phyloP scores from a whole-genome alignment of 768 basidiomycete genomes.

The Podaxis sp. region DNA sequence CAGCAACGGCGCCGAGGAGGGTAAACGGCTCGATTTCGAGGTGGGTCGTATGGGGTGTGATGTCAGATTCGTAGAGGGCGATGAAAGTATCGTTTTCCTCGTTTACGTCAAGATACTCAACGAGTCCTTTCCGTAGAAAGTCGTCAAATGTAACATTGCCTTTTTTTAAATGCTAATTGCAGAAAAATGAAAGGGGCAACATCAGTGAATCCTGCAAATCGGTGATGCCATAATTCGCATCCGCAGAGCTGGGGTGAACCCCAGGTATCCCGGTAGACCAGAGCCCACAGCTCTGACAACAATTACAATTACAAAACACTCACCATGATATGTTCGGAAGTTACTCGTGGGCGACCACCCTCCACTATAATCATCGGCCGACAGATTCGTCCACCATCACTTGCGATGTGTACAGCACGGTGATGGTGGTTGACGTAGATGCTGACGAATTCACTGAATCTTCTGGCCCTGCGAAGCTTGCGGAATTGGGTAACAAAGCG shows the following conservation, averaged over 20 bases:
- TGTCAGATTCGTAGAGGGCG: slow-evolving; percentile 88
- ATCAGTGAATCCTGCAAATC: neutral
- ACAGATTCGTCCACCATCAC: slow-evolving; percentile 97
- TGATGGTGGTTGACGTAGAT: slow-evolving; percentile 97
- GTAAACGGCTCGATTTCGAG: slow-evolving; percentile 99
- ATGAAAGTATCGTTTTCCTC: slow-evolving; percentile 98
- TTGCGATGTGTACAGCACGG: slow-evolving; percentile 89
- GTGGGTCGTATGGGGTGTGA: slow-evolving; percentile 82
- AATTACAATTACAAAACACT: slow-evolving; percentile 15
- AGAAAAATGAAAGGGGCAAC: neutral
- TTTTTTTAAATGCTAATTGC: slow-evolving; percentile 68
- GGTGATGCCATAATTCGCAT: neutral
- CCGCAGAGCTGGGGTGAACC: slow-evolving; percentile 6
- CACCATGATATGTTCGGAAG: slow-evolving; percentile 75
- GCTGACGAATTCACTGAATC: slow-evolving; percentile 94
- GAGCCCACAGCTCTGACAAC: slow-evolving; percentile 1
- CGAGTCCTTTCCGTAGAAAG: slow-evolving; percentile 86
- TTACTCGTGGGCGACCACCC: slow-evolving; percentile 69
- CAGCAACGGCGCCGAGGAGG: slow-evolving; percentile 93
- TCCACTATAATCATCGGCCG: slow-evolving; percentile 97
- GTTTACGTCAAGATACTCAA: slow-evolving; percentile 98
- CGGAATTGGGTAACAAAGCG: slow-evolving; percentile 90
- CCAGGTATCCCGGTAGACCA: slow-evolving; percentile 5
- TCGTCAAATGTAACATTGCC: slow-evolving; percentile 84
- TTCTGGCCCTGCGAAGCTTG: slow-evolving; percentile 84